Evolutionary conservation across 768 basidiomycete species (phyloP).

Genomic region (Hypholoma fasciculare): DNA sequence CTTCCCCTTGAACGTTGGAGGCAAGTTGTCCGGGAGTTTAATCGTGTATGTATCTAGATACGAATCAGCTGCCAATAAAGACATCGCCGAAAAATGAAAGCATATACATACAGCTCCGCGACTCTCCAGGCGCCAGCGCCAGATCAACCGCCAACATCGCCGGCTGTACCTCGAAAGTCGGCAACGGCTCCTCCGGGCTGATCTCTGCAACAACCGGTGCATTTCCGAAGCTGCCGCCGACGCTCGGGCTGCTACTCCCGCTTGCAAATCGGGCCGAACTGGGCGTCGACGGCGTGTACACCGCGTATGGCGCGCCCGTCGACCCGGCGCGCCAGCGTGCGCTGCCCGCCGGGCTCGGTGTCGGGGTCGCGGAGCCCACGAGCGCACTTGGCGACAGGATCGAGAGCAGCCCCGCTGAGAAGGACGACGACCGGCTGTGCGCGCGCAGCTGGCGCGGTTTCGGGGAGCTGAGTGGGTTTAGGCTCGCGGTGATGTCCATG

Average conservation of each 20-base stretch:
- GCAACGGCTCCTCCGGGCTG: slow-evolving; percentile 68
- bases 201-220: slow-evolving; percentile 32
- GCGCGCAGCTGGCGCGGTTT: slow-evolving; percentile 28
- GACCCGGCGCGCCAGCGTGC: slow-evolving; percentile 12
- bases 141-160: slow-evolving; percentile 91
- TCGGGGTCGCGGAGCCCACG: slow-evolving; percentile 17
- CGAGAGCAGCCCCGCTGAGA: slow-evolving; percentile 52
- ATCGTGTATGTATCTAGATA: slow-evolving; percentile 79
- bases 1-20: slow-evolving; percentile 89
- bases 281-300: slow-evolving; percentile 11
- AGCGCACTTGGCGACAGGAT: slow-evolving; percentile 42
- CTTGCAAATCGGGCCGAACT: slow-evolving; percentile 14
- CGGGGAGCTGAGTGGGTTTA: slow-evolving; percentile 23
- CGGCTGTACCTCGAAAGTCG: slow-evolving; percentile 84
- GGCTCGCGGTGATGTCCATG: slow-evolving; percentile 70
- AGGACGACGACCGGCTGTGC: slow-evolving; percentile 52
- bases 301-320: slow-evolving; percentile 1
- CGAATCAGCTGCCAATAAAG: slow-evolving; percentile 1
- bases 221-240: slow-evolving; percentile 12
- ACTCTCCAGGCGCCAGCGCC: slow-evolving; percentile 78
- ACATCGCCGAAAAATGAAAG: neutral
- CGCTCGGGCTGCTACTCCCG: slow-evolving; percentile 12
- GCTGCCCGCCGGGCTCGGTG: slow-evolving; percentile 3
- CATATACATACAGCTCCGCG: slow-evolving; percentile 68
- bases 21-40: slow-evolving; percentile 73